A percentile compares a stretch with the other conserved stretches of the same genome.
These are phyloP conservation scores for Aspergillus sergii DNA, from an alignment of 2,329 filamentous ascomycete species.

Conservation along the genomic window DNA sequence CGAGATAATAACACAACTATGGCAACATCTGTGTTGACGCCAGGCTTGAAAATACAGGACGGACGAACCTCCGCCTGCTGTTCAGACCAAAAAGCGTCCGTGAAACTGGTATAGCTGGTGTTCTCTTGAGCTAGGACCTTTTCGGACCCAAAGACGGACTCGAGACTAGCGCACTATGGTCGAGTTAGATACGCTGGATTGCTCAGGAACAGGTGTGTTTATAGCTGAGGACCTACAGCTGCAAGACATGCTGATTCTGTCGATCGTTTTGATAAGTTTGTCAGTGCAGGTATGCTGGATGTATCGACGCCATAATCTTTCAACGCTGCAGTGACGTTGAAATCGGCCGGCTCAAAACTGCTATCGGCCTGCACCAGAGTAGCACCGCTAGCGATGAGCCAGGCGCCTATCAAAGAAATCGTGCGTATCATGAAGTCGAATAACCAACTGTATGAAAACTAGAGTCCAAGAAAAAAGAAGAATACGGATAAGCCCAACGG, in stretches of 20 bases:
- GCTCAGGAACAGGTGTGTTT: neutral
- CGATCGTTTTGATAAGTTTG: neutral
- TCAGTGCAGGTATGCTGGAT: neutral
- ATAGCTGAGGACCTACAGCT: neutral
- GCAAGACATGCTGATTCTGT: neutral
- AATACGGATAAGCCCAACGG: neutral
- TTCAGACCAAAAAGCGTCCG: slow-evolving; percentile 37
- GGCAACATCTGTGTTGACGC: slow-evolving; percentile 32
- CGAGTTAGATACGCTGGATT: neutral
- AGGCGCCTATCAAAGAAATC: neutral
- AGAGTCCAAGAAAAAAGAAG: neutral
- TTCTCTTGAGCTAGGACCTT: slow-evolving; percentile 20
- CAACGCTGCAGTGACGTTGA: neutral
- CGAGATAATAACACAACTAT: slow-evolving; percentile 34
- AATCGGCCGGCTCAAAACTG: neutral
- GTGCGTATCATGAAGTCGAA: neutral
- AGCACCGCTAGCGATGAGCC: neutral
- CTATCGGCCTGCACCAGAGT: neutral
- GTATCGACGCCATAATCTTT: neutral
- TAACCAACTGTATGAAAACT: neutral
- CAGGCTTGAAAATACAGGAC: slow-evolving; percentile 37
- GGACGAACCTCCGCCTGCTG: slow-evolving; percentile 40
- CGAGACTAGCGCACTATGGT: neutral
- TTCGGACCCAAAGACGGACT: slow-evolving; percentile 15
- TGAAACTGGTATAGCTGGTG: slow-evolving; percentile 24